These are phyloP conservation scores for Dipteronia dyeriana DNA, from an alignment of 345 rosid species.

Conservation along the genomic window DNA sequence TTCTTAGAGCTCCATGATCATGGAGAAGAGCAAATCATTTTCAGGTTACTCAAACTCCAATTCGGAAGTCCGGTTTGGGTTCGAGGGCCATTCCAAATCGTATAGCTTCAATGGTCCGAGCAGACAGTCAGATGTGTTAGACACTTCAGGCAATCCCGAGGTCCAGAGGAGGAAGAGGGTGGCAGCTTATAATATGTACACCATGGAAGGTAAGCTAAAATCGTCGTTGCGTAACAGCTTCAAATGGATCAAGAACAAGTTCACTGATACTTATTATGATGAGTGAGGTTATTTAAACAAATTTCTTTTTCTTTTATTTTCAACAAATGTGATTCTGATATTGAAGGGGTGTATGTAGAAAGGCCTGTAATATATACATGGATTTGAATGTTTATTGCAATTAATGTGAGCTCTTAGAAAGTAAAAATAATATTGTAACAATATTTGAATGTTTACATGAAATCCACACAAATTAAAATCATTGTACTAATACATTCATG, in stretches of 20 bases:
- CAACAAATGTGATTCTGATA: not conserved
- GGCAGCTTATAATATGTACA: conserved; percentile 57
- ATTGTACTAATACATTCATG: no score
- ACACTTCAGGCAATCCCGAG: conserved; percentile 45
- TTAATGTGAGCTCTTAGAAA: not conserved
- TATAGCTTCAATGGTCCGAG: conserved; percentile 57
- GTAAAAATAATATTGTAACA: not conserved
- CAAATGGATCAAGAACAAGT: conserved; percentile 74
- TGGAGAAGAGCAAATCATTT: conserved; percentile 67
- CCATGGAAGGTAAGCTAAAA: conserved; percentile 59
- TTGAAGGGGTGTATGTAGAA: not conserved
- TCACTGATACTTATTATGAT: conserved; percentile 30
- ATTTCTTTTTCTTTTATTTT: no score
- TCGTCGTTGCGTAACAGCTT: conserved; percentile 54
- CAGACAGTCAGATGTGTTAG: conserved; percentile 12
- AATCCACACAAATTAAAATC: not conserved
- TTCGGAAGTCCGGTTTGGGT: conserved; percentile 32
- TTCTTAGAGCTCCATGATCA: conserved; percentile 6
- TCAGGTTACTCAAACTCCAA: conserved; percentile 35
- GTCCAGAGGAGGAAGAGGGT: conserved; percentile 58
- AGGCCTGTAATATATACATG: not conserved
- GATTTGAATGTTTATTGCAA: not conserved
- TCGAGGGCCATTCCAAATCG: conserved; percentile 46
- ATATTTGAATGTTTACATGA: not conserved
- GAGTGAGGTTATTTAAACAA: not conserved